These are phyloP conservation scores for Akebia trifoliata DNA, from an alignment of 164 flowering plant genomes.

Conservation along the genomic window DNA sequence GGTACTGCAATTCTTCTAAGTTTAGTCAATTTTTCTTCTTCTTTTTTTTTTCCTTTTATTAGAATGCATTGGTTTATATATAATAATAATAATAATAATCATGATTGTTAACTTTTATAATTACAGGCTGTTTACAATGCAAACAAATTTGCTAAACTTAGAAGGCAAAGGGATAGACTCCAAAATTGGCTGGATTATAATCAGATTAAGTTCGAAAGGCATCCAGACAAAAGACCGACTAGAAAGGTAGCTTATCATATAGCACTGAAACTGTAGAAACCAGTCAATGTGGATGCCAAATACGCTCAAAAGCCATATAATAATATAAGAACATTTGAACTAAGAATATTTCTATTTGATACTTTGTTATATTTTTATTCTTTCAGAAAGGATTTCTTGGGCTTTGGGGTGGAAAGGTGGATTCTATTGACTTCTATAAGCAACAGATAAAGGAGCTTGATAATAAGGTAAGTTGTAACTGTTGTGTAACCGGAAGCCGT, in stretches of 20 bases:
- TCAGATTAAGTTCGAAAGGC: conserved; percentile 75
- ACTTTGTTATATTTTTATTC: neutral
- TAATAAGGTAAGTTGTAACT: conserved; percentile 34
- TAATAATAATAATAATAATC: too few relatives aligned
- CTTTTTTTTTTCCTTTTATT: neutral
- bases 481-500: too few relatives aligned
- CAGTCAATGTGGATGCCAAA: neutral
- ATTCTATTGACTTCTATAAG: conserved; percentile 72
- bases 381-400: conserved; percentile 79
- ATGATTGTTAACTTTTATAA: conserved; percentile 2
- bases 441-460: conserved; percentile 54
- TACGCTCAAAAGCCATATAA: neutral
- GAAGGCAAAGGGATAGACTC: conserved; percentile 53
- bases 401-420: conserved; percentile 72
- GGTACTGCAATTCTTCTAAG: conserved; percentile 32
- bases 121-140: conserved; percentile 87
- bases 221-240: conserved; percentile 73
- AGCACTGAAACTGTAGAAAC: neutral
- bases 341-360: neutral
- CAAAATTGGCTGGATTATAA: conserved; percentile 88
- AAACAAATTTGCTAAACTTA: conserved; percentile 76
- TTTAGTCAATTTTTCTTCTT: neutral
- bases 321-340: neutral
- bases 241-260: conserved; percentile 39
- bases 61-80: neutral